Percentiles rank a stretch among this genome's conserved stretches.
phyloP scores from a whole-genome alignment of 345 rosid species.

The Excoecaria agallocha region DNA sequence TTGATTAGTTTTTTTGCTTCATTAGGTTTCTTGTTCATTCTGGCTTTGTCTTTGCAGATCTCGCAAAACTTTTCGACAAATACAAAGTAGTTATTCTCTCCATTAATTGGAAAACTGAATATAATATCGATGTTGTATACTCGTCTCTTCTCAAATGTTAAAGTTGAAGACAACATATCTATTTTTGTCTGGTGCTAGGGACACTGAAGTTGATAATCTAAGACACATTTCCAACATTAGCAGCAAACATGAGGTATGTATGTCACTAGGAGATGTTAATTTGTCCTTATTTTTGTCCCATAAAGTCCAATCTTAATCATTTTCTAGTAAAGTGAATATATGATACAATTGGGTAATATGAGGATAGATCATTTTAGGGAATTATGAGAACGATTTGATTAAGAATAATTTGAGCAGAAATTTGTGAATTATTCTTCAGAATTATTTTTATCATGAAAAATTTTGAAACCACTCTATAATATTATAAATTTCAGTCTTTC shows the following conservation, averaged over 20 bases:
- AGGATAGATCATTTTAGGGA: not conserved
- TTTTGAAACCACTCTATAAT: not conserved
- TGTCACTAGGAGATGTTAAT: constrained; percentile 21
- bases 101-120: constrained; percentile 48
- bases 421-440: too few relatives aligned
- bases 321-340: not conserved
- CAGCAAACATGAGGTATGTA: constrained; percentile 45
- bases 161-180: constrained; percentile 37
- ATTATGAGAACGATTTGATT: not conserved
- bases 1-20: too few relatives aligned
- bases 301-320: not conserved
- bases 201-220: constrained; percentile 19
- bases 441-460: not conserved
- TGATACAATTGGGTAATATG: not conserved
- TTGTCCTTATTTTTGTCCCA: constrained; percentile 4
- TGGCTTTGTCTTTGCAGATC: constrained; percentile 50
- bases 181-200: constrained; percentile 27
- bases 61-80: constrained; percentile 48
- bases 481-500: not conserved
- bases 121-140: constrained; percentile 43
- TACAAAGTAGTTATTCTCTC: constrained; percentile 46
- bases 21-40: constrained; percentile 19
- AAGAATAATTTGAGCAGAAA: too few relatives aligned
- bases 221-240: constrained; percentile 23
- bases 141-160: constrained; percentile 35